Evolutionary conservation across 75 land plant genomes (phyloP), one percentile per base, ranked within the genome.

Genomic region (Chamaecyparis obtusa): DNA sequence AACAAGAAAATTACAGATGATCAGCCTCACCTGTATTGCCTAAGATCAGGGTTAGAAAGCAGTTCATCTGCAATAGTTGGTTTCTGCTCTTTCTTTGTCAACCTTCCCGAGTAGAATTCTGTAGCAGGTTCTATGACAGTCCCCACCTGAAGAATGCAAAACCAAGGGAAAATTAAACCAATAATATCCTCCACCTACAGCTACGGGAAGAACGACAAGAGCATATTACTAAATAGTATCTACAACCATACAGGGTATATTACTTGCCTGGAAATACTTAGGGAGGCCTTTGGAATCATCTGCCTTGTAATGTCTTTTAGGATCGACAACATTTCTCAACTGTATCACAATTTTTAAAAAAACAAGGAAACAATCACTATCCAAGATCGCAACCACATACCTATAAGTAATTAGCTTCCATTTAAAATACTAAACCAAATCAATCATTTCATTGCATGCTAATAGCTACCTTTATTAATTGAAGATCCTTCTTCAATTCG

Each of bases 251-350:
- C 32, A 41, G n/a, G 44, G 33, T 27, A 48, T 49, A 44, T 1
- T 19, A 83, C 90, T 88, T 91, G 90, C 99, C 93, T 97, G 98
- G 84, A 95, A 98, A 86, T 96, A 98, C 89, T 98, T 98, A 32
- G 99, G 97, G 0, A 94, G 83, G 24, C 88, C 85, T 87, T 96
- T 98, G 3, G 96, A 94, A 74, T 94, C 95, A 79, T 93, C 92
- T 83, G 93, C 91, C 91, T 95, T 95, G 91, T 96, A 98, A 88
- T 95, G 97, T 84, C 94, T 95, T 87, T 98, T 98, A n/a, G 99
- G 99, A 88, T 98, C 99, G 44, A 98, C 85, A 56, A 91, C 97
- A 87, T 86, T 84, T 85, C 99, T 96, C 89, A 97, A 87, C 99
- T 97, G 91, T 55, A 72, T 17, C 83, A 44, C 30, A 37, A 79